Percentiles rank a stretch among this genome's conserved stretches.
Evolutionary conservation across 164 flowering plant species (phyloP).

Genomic region (Magnolia changhungtana): DNA sequence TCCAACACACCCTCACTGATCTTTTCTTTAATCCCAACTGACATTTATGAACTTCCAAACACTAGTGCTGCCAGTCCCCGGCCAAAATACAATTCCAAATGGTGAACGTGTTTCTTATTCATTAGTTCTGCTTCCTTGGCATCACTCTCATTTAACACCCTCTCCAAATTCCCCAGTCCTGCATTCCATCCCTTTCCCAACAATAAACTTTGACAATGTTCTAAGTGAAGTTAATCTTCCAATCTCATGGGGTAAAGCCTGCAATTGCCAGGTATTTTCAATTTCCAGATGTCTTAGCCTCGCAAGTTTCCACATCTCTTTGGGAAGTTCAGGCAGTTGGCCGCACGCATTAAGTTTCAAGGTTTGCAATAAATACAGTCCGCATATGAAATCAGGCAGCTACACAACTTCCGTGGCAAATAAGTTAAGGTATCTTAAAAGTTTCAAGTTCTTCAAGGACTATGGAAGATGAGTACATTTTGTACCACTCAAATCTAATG

Average conservation of each 20-base stretch:
- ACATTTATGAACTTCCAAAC: background rate
- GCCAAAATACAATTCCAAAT: background rate
- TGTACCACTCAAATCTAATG: background rate
- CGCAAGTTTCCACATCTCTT: background rate
- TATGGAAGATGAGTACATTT: background rate
- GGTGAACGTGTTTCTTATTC: background rate
- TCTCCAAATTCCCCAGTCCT: background rate
- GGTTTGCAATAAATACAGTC: background rate
- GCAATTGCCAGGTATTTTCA: background rate
- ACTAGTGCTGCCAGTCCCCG: background rate
- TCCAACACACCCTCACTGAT: no score
- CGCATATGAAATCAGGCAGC: background rate
- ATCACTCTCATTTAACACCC: background rate
- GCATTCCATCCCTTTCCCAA: background rate
- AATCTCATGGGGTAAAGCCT: background rate
- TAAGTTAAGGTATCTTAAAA: background rate
- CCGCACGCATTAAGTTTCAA: background rate
- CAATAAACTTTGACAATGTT: background rate
- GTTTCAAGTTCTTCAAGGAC: background rate
- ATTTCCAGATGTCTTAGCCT: background rate
- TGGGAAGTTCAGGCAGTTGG: background rate
- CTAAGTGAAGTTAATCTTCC: background rate
- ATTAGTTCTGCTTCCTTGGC: constrained; percentile 1
- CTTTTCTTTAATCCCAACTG: no score
- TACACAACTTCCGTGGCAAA: no score